These are phyloP conservation scores for Arachis hypogaea DNA, from an alignment of 306 rosid genomes.

Conservation along the genomic window DNA sequence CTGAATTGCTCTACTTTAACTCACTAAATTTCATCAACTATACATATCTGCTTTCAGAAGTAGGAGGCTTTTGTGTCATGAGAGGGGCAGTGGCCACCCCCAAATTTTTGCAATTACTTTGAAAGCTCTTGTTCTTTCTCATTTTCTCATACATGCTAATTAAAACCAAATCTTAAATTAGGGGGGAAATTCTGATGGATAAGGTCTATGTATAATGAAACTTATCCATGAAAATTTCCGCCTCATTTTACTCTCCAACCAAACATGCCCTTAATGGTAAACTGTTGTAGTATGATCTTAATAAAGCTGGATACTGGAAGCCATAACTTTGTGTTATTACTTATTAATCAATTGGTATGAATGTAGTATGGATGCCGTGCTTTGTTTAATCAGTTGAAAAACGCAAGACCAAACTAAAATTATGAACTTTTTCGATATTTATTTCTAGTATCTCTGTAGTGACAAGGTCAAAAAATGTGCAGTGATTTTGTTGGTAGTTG, in stretches of 20 bases:
- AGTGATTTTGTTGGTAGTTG: background rate
- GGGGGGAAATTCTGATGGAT: too few species aligned
- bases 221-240: too few species aligned
- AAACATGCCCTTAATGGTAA: too few species aligned
- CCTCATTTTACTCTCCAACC: too few species aligned
- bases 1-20: constrained; percentile 25
- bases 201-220: too few species aligned
- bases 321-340: constrained; percentile 2
- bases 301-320: background rate
- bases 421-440: background rate
- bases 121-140: too few species aligned
- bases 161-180: too few species aligned
- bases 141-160: too few species aligned
- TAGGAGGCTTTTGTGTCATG: background rate
- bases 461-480: constrained; percentile 3
- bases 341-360: background rate
- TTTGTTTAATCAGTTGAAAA: background rate
- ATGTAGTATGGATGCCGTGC: constrained; percentile 6
- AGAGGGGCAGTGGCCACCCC: too few species aligned
- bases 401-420: background rate
- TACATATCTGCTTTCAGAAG: constrained; percentile 16
- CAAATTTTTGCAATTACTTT: too few species aligned
- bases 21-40: constrained; percentile 9
- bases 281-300: background rate
- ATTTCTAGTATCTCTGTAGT: background rate